phyloP scores from a whole-genome alignment of 441 rosid genomes.

The Aleurites moluccanus region DNA sequence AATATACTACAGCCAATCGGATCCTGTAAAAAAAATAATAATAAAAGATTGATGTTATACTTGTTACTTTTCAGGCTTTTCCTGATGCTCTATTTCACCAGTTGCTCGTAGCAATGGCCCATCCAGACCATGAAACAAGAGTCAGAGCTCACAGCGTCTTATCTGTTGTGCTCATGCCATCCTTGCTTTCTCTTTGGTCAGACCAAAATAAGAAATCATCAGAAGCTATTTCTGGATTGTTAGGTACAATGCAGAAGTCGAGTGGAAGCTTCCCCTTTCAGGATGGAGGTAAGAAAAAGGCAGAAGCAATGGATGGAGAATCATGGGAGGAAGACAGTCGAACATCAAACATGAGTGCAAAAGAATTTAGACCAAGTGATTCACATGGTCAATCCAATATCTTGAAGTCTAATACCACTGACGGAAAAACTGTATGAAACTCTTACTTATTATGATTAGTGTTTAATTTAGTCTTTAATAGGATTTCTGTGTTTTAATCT shows the following conservation, averaged over 20 bases:
- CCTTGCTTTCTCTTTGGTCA: constrained; percentile 55
- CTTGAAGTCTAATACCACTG: constrained; percentile 50
- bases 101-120: constrained; percentile 78
- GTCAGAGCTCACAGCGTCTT: constrained; percentile 76
- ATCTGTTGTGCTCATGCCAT: constrained; percentile 74
- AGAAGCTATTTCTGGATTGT: constrained; percentile 36
- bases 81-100: constrained; percentile 94
- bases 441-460: constrained; percentile 14
- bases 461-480: constrained; percentile 1
- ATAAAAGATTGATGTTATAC: constrained; percentile 22
- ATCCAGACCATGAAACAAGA: constrained; percentile 78
- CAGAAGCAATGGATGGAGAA: constrained; percentile 35
- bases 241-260: constrained; percentile 32
- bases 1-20: constrained; percentile 9
- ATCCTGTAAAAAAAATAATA: constrained; percentile 11
- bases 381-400: constrained; percentile 47
- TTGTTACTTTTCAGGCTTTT: constrained; percentile 61
- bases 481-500: not conserved
- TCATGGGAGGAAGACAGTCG: constrained; percentile 42
- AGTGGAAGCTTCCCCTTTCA: constrained; percentile 41
- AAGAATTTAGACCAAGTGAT: constrained; percentile 27
- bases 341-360: constrained; percentile 32
- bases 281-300: constrained; percentile 45
- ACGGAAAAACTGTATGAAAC: constrained; percentile 60
- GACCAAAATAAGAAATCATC: constrained; percentile 47